Base-by-base conservation (phyloP, 768 basidiomycete genomes). In the Boletus speciosus region DNA sequence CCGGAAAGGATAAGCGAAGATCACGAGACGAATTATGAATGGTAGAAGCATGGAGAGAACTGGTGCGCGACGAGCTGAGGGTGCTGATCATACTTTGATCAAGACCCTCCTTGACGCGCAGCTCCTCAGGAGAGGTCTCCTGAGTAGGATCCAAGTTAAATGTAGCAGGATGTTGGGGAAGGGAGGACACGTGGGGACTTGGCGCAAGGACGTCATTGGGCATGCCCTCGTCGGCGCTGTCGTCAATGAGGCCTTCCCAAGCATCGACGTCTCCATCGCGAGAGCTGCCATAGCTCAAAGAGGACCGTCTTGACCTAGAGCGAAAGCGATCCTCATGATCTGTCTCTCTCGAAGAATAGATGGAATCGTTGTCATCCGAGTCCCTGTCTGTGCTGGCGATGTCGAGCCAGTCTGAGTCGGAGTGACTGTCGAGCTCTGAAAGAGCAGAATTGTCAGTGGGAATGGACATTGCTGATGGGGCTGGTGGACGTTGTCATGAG, bases 381-480 rank as follows among this genome's bases (percentile, higher is more conserved):
- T 82, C 82, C 35, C 58, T 61, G 61, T 81, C 81, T 67, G 79
- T 82, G 64, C 82, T 84, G 31, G 85, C 74, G 60, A 91, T 79
- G 63, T 90, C 88, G 64, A 88, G 84, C 89, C 89, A 91, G 70
- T 91, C 89, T 31, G 86, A 88, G 74, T 91, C 89, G 37, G 88
- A 90, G 57, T 82, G 69, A 57, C 70, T 81, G 66, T 86, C 87
- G 59, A 78, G 66, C 67, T 89, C 88, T 62, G 85, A 81, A 69
- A 81, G 74, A 57, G 65, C 66, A 51, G 75, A 74, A 58, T 73
- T 72, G 55, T 72, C 73, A 60, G 70, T 66, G 55, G 66, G 67
- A 57, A 76, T 67, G 61, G 67, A 51, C 63, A 67, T 72, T 56
- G 50, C n/a, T 49, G 47, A 45, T 41, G 58, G 23, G 40, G 56